Evolutionary conservation across 257 asterid species (phyloP).

Genomic region (Primulina tabacum): DNA sequence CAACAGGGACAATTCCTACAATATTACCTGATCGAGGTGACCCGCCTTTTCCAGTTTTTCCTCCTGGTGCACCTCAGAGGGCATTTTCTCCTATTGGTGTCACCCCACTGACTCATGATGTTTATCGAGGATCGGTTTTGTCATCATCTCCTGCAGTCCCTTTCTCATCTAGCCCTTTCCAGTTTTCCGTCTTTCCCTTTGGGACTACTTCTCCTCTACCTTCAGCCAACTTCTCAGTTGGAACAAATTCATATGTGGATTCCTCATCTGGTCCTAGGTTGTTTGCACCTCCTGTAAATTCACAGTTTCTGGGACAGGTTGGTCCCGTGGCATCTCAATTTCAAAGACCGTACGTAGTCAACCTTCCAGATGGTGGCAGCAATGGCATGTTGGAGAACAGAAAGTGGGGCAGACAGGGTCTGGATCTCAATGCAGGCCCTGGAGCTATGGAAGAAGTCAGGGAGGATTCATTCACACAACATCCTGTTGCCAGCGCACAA

Average conservation of each 20-base stretch:
- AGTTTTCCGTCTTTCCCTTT: conserved; percentile 41
- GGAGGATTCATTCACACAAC: conserved; percentile 59
- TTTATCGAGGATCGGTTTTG: conserved; percentile 78
- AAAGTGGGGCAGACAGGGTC: conserved; percentile 67
- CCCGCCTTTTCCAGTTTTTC: conserved; percentile 38
- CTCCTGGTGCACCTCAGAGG: conserved; percentile 63
- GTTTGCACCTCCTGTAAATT: conserved; percentile 36
- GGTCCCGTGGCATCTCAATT: conserved; percentile 47
- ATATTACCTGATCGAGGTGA: conserved; percentile 65
- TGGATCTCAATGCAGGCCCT: conserved; percentile 75
- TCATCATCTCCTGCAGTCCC: conserved; percentile 75
- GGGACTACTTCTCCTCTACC: conserved; percentile 33
- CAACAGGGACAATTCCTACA: conserved; percentile 36
- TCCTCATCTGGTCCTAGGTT: conserved; percentile 53
- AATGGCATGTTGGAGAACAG: conserved; percentile 52
- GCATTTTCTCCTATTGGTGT: conserved; percentile 56
- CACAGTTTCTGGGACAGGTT: conserved; percentile 49
- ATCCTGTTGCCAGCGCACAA: conserved; percentile 45
- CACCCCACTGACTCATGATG: conserved; percentile 46
- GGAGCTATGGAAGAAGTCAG: conserved; percentile 50
- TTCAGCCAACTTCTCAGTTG: conserved; percentile 36
- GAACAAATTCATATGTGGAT: conserved; percentile 49
- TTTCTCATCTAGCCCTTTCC: conserved; percentile 37
- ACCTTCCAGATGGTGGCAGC: conserved; percentile 46
- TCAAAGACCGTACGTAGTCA: conserved; percentile 55